Evolutionary conservation across 2,329 filamentous ascomycete species (phyloP).

Genomic region (Xylaria sp.): DNA sequence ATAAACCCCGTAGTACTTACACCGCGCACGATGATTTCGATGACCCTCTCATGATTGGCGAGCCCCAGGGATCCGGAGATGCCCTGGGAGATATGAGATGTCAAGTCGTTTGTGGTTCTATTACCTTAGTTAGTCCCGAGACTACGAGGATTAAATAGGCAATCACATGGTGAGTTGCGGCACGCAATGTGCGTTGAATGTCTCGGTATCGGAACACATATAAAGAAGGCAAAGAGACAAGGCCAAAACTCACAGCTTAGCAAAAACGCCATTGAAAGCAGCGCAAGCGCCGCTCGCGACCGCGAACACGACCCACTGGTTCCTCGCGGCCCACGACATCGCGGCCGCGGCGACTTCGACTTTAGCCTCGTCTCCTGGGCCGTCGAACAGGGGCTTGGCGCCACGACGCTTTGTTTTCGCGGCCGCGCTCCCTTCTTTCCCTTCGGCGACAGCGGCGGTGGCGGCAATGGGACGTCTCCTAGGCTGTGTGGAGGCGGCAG

Average conservation of each 20-base stretch:
- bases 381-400: conserved; percentile 1
- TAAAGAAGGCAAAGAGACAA: conserved; percentile 1
- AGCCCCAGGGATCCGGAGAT: conserved; percentile 52
- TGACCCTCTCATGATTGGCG: conserved; percentile 41
- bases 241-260: conserved; percentile 67
- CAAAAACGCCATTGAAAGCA: conserved; percentile 81
- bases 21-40: conserved; percentile 53
- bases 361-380: not conserved
- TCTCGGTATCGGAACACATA: not conserved
- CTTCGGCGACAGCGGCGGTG: conserved; percentile 5
- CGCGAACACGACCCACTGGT: conserved; percentile 69
- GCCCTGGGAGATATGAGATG: conserved; percentile 48
- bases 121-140: conserved; percentile 5
- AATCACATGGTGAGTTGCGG: not conserved
- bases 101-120: conserved; percentile 61
- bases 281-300: conserved; percentile 76
- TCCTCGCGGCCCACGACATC: conserved; percentile 35
- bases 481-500: conserved; percentile 10
- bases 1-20: conserved; percentile 43
- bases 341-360: not conserved
- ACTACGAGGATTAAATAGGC: too few relatives aligned
- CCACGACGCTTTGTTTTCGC: not conserved
- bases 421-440: conserved; percentile 10
- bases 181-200: not conserved
- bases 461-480: conserved; percentile 10